A percentile compares a stretch with the other conserved stretches of the same genome.
These are phyloP conservation scores for Fragilaria crotonensis DNA, from an alignment of 108 stramenopile genomes.

Conservation along the genomic window DNA sequence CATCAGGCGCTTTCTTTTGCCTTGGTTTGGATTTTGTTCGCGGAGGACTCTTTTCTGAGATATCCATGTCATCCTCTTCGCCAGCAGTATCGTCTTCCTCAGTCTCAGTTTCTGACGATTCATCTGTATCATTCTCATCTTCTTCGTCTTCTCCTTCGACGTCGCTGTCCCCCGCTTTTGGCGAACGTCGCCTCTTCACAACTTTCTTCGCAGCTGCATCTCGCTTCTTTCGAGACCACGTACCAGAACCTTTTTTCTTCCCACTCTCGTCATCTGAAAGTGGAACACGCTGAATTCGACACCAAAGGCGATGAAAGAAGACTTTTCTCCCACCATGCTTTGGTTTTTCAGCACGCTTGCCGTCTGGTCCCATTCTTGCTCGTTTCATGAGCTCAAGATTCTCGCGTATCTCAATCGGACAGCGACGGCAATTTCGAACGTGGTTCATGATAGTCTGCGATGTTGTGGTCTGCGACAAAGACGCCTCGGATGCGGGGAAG, in stretches of 20 bases:
- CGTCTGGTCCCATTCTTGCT: constrained; percentile 56
- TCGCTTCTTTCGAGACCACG: constrained; percentile 14
- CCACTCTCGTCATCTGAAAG: constrained; percentile 38
- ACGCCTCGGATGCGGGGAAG: constrained; percentile 79
- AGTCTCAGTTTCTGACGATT: constrained; percentile 18
- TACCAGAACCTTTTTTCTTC: constrained; percentile 25
- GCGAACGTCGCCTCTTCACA: constrained; percentile 11
- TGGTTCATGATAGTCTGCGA: constrained; percentile 85
- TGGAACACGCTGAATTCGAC: constrained; percentile 71
- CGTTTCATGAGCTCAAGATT: constrained; percentile 80
- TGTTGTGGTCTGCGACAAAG: constrained; percentile 84
- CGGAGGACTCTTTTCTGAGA: constrained; percentile 5
- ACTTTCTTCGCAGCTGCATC: constrained; percentile 11
- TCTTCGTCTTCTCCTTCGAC: constrained; percentile 18
- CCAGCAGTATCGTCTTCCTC: constrained; percentile 30
- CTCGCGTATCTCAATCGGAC: constrained; percentile 74
- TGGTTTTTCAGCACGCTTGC: constrained; percentile 66
- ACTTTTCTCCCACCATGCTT: constrained; percentile 86
- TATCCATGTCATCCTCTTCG: constrained; percentile 22
- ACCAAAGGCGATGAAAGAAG: constrained; percentile 86
- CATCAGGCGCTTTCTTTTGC: constrained; percentile 25
- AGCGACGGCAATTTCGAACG: constrained; percentile 77
- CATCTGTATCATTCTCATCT: constrained; percentile 8
- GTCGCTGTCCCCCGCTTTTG: constrained; percentile 7
- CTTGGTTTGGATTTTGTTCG: constrained; percentile 7